Conservation (phyloP, 2,329 filamentous ascomycete genomes). For the Exophiala viscosa region DNA sequence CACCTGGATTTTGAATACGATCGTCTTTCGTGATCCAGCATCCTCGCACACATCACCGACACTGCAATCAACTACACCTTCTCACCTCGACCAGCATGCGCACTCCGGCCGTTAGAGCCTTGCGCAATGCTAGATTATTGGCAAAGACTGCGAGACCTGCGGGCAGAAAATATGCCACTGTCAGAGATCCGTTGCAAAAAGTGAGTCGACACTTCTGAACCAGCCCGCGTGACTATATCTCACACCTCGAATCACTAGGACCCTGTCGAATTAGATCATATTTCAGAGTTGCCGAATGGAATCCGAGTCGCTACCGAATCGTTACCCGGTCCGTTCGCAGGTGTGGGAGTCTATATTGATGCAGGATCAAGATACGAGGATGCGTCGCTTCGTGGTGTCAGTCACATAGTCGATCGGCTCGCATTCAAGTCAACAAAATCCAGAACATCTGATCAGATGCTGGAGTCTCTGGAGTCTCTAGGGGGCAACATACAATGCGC, state of each 20-base stretch:
- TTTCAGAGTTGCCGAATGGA: conserved; percentile 88
- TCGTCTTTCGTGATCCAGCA: no score
- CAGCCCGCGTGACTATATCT: not conserved
- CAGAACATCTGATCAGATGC: conserved; percentile 74
- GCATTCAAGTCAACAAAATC: conserved; percentile 84
- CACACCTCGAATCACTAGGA: conserved; percentile 54
- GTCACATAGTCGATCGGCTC: conserved; percentile 91
- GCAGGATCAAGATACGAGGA: conserved; percentile 93
- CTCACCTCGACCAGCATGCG: conserved; percentile 18
- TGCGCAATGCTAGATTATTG: conserved; percentile 20
- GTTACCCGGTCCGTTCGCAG: conserved; percentile 88
- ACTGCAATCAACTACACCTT: not conserved
- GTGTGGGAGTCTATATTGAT: conserved; percentile 92
- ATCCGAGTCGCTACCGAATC: conserved; percentile 92
- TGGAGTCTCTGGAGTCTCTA: conserved; percentile 79
- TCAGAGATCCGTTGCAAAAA: conserved; percentile 24
- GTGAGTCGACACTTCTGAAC: conserved; percentile 10
- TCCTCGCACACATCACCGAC: not conserved
- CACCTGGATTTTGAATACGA: no score
- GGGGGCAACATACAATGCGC: conserved; percentile 97
- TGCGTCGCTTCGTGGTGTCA: conserved; percentile 76
- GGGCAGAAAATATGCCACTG: conserved; percentile 26
- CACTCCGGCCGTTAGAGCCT: conserved; percentile 20
- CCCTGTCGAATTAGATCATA: conserved; percentile 77
- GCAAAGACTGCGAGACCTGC: conserved; percentile 9